These are phyloP conservation scores for Pichia sp. DNA, from an alignment of 1,139 yeast species.

Conservation along the genomic window DNA sequence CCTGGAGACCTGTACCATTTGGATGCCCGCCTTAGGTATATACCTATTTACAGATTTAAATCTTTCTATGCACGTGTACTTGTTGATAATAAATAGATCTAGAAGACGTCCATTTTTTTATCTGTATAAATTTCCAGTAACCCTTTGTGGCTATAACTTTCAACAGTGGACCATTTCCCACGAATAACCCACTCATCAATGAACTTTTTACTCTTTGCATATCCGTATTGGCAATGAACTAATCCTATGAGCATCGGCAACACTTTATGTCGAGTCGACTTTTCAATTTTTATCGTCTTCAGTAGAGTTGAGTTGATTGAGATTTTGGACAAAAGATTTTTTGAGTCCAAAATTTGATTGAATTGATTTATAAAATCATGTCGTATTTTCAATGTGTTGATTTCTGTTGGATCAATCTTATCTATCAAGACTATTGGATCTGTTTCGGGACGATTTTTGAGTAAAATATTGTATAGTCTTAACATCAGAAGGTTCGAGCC, in stretches of 20 bases:
- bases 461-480: constrained; percentile 9
- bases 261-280: constrained; percentile 19
- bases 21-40: constrained; percentile 30
- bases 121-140: constrained; percentile 21
- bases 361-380: constrained; percentile 18
- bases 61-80: not conserved
- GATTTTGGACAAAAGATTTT: constrained; percentile 9
- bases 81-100: not conserved
- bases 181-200: constrained; percentile 26
- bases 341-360: constrained; percentile 12
- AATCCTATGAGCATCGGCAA: constrained; percentile 27
- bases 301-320: not conserved
- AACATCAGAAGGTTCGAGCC: constrained; percentile 13
- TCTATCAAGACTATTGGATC: constrained; percentile 4
- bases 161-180: constrained; percentile 20
- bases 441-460: constrained; percentile 1
- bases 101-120: constrained; percentile 10
- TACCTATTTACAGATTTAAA: not conserved
- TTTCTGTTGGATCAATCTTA: constrained; percentile 5
- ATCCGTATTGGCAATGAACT: constrained; percentile 23
- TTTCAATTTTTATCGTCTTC: constrained; percentile 20
- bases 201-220: constrained; percentile 17
- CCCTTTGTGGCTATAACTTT: constrained; percentile 26
- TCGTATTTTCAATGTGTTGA: constrained; percentile 12
- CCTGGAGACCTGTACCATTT: constrained; percentile 47